These are phyloP conservation scores for Micractinium sp. DNA, from an alignment of 139 green algal species.

Conservation along the genomic window DNA sequence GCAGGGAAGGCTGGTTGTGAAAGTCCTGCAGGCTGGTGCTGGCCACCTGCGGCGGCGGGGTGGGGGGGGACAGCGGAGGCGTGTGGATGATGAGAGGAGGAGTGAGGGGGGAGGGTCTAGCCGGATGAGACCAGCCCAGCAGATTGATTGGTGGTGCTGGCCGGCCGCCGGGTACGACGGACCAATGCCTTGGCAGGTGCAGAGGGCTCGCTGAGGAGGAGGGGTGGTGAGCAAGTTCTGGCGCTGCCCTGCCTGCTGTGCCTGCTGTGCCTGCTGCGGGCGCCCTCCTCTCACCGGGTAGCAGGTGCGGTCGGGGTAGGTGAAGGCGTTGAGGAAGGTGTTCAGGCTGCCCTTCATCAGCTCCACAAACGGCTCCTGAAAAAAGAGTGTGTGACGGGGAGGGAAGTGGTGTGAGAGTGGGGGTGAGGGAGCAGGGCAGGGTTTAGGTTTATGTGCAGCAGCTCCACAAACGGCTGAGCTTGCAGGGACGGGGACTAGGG, in stretches of 20 bases:
- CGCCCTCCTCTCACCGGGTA: constrained; percentile 90
- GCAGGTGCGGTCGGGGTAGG: constrained; percentile 99
- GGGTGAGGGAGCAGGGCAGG: background rate
- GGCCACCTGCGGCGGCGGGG: background rate
- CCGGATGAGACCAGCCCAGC: no score
- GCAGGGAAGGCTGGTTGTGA: no score
- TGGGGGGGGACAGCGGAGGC: background rate
- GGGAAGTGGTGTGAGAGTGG: background rate
- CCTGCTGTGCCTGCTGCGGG: constrained; percentile 56
- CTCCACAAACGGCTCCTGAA: constrained; percentile 98
- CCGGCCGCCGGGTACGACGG: no score
- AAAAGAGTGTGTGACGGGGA: background rate
- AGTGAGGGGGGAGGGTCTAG: no score
- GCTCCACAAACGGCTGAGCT: background rate
- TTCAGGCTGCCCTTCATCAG: constrained; percentile 97
- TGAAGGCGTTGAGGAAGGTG: constrained; percentile 99
- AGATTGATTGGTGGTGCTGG: no score
- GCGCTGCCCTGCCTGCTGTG: background rate
- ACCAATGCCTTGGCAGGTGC: no score
- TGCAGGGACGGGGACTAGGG: no score
- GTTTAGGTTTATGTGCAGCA: background rate
- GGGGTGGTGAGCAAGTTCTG: background rate
- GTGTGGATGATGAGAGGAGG: background rate
- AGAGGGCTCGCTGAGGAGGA: no score
- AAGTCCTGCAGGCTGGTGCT: constrained; percentile 90